Percentiles rank a stretch among this genome's conserved stretches.
Evolutionary conservation across 176 grass and related monocot genomes (phyloP).

Genomic region (Rhynchospora pubera): DNA sequence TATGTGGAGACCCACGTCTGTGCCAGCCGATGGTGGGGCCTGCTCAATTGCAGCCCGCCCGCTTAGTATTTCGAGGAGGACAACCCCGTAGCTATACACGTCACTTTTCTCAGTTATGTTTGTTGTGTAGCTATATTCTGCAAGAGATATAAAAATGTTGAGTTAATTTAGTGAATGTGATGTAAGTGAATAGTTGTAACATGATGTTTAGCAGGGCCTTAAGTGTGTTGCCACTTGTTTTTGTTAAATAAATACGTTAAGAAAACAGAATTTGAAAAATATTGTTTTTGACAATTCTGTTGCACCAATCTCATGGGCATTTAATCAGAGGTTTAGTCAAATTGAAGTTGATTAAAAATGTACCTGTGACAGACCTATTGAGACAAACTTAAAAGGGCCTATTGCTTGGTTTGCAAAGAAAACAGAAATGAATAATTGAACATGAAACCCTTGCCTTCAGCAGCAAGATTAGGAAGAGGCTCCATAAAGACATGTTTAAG

Average conservation of each 20-base stretch:
- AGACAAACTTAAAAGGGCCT: neutral
- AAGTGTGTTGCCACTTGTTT: neutral
- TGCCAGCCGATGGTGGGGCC: slow-evolving; percentile 1
- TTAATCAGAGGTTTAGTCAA: neutral
- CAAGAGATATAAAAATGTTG: slow-evolving; percentile 6
- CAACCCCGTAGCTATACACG: slow-evolving; percentile 90
- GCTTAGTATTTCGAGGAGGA: slow-evolving; percentile 83
- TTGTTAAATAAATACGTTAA: slow-evolving; percentile 1
- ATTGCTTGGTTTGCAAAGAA: neutral
- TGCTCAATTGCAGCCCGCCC: slow-evolving; percentile 65
- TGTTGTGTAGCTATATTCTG: slow-evolving; percentile 79
- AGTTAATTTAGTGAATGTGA: neutral
- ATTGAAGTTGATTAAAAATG: neutral
- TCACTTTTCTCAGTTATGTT: slow-evolving; percentile 98
- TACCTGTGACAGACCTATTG: slow-evolving; percentile 3
- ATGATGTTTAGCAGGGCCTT: neutral
- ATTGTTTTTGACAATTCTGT: neutral
- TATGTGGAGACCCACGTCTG: slow-evolving; percentile 62
- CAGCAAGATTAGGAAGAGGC: slow-evolving; percentile 25
- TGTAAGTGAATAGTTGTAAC: neutral
- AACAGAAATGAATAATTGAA: slow-evolving; percentile 1
- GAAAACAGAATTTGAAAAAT: neutral
- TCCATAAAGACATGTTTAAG: slow-evolving; percentile 19
- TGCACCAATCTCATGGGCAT: neutral
- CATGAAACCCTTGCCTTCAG: slow-evolving; percentile 12